phyloP scores from a whole-genome alignment of 108 stramenopile species.

The Fistulifera pelliculosa region DNA sequence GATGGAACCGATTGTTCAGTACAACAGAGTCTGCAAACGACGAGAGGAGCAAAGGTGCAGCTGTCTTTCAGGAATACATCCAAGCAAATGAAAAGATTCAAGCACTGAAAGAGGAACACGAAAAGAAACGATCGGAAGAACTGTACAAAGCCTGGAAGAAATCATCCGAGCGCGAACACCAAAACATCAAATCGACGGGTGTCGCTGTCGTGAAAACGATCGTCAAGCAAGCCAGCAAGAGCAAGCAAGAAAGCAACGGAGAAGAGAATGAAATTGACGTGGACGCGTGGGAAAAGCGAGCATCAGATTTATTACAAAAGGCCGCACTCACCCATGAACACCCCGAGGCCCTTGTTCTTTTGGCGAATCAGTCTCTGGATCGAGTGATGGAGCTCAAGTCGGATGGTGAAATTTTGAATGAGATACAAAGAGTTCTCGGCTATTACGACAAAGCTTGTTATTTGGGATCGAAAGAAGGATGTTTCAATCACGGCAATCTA shows the following conservation, averaged over 20 bases:
- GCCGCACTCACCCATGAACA: constrained; percentile 44
- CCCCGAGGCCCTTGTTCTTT: constrained; percentile 41
- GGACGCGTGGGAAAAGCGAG: constrained; percentile 20
- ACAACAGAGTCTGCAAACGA: too few relatives aligned
- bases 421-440: constrained; percentile 10
- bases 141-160: constrained; percentile 2
- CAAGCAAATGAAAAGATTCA: not conserved
- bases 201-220: constrained; percentile 57
- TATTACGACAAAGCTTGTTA: too few relatives aligned
- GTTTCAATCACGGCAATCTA: constrained; percentile 71
- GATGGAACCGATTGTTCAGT: too few relatives aligned
- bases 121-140: constrained; percentile 1
- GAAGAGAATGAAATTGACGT: not conserved
- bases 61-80: not conserved
- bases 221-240: constrained; percentile 43
- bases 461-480: constrained; percentile 44
- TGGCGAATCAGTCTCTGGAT: constrained; percentile 52
- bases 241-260: constrained; percentile 9
- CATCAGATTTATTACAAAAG: constrained; percentile 31
- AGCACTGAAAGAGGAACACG: not conserved
- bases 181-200: constrained; percentile 21
- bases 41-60: too few relatives aligned
- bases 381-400: constrained; percentile 2
- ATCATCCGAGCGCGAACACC: not conserved
- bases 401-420: constrained; percentile 11